These are phyloP conservation scores for Globisporangium parvum DNA, from an alignment of 352 stramenopile genomes.

Conservation along the genomic window DNA sequence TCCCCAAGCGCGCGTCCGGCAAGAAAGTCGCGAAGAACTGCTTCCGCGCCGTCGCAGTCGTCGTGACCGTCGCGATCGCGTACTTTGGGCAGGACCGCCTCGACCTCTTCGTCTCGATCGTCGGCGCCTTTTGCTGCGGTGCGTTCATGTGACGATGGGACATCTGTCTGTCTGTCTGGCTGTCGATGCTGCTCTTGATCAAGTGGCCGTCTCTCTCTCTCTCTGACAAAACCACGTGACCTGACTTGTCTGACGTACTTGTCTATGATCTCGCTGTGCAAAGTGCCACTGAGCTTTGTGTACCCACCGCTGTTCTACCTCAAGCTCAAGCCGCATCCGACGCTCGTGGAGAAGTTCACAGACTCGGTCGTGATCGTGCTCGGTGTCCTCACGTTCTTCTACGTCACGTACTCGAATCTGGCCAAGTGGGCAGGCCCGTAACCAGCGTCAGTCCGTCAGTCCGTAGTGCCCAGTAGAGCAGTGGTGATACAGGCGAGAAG, in stretches of 20 bases:
- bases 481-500: no score
- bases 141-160: no score
- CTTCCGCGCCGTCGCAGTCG: constrained; percentile 58
- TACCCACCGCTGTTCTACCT: constrained; percentile 77
- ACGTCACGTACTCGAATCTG: constrained; percentile 78
- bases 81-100: constrained; percentile 72
- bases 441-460: no score
- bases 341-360: constrained; percentile 45
- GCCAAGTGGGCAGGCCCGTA: constrained; percentile 46
- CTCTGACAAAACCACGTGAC: no score
- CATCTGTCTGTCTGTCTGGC: no score
- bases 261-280: no score
- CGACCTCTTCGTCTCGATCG: constrained; percentile 81
- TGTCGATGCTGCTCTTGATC: no score
- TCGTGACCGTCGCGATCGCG: constrained; percentile 56
- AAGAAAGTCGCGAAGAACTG: constrained; percentile 73
- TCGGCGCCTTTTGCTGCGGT: constrained; percentile 80
- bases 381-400: constrained; percentile 74
- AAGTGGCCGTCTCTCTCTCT: no score
- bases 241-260: no score
- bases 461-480: no score
- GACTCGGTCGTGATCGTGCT: constrained; percentile 54
- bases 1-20: constrained; percentile 52
- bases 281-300: constrained; percentile 79
- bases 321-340: constrained; percentile 49